Conservation (phyloP, 176 grass and related monocot genomes). For the Musa itinerans region DNA sequence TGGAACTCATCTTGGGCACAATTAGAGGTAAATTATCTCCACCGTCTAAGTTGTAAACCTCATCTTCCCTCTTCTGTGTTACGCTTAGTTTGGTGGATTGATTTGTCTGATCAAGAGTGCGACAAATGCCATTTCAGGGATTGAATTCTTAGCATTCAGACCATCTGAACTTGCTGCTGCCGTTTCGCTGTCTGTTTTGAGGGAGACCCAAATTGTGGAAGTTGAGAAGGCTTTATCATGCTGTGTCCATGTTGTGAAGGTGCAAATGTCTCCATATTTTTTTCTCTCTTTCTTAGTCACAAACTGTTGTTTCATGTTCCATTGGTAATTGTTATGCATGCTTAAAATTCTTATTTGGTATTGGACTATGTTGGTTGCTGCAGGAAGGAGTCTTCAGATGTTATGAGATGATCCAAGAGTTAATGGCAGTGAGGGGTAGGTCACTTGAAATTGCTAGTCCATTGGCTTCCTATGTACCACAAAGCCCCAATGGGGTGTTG, state of each 20-base stretch:
- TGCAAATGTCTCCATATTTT: conserved; percentile 20
- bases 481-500: conserved; percentile 81
- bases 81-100: neutral
- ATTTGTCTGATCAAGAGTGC: conserved; percentile 14
- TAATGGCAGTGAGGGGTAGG: conserved; percentile 39
- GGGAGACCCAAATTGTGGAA: conserved; percentile 46
- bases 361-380: neutral
- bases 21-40: conserved; percentile 44
- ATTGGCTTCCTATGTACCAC: conserved; percentile 44
- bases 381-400: conserved; percentile 72
- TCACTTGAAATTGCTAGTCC: conserved; percentile 35
- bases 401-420: conserved; percentile 65
- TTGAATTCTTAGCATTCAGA: conserved; percentile 72
- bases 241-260: conserved; percentile 64
- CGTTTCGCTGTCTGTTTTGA: conserved; percentile 41
- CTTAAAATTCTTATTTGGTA: neutral
- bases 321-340: neutral
- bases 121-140: conserved; percentile 34
- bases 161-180: conserved; percentile 84
- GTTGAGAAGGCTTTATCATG: conserved; percentile 43
- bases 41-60: neutral
- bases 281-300: neutral
- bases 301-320: neutral
- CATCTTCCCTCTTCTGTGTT: neutral
- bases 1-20: conserved; percentile 60